These are phyloP conservation scores for Lactarius indigo DNA, from an alignment of 768 basidiomycete genomes.

Conservation along the genomic window DNA sequence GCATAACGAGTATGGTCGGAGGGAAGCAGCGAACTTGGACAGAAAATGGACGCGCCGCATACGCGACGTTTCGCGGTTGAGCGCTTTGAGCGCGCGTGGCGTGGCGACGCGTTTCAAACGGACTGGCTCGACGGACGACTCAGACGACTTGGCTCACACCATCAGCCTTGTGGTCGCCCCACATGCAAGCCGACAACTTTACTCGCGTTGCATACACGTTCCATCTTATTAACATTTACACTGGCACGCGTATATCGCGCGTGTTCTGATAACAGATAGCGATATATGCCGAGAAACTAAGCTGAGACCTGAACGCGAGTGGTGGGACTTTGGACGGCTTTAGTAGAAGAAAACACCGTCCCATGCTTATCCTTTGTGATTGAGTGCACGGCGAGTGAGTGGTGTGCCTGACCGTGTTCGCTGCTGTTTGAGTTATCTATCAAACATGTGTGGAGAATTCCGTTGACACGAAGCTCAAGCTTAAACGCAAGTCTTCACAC, in stretches of 20 bases:
- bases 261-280: background rate
- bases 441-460: background rate
- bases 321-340: background rate
- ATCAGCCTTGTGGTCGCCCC: background rate
- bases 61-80: background rate
- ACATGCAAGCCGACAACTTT: background rate
- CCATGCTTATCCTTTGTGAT: background rate
- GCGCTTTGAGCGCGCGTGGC: background rate
- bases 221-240: background rate
- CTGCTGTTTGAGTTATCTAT: background rate
- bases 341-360: background rate
- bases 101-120: no score
- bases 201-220: background rate
- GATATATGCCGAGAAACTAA: background rate
- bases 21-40: background rate
- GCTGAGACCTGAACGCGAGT: background rate
- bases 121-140: no score
- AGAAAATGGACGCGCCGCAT: slow-evolving; percentile 15
- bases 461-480: background rate
- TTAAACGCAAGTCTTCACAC: background rate
- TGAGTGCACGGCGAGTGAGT: background rate
- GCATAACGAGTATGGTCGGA: background rate
- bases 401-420: background rate
- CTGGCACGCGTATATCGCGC: background rate
- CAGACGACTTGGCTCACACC: no score